phyloP scores from a whole-genome alignment of 129 eudicot genomes.

The Centella asiatica region DNA sequence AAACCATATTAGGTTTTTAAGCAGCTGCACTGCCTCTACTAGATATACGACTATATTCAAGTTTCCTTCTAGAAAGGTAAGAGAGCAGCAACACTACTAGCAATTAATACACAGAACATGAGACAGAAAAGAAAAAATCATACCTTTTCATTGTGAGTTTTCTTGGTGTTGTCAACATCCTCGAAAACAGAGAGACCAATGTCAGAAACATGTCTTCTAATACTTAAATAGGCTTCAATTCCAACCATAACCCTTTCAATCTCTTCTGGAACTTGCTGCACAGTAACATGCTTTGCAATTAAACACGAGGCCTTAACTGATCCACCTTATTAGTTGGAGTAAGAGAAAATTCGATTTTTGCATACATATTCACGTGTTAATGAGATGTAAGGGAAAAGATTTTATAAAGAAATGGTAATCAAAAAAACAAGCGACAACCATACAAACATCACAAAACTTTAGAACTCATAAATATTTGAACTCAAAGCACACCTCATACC shows the following conservation, averaged over 20 bases:
- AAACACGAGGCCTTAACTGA: constrained; percentile 9
- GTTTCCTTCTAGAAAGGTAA: too few relatives aligned
- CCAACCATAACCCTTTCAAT: constrained; percentile 89
- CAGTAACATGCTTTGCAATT: constrained; percentile 9
- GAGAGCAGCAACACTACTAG: too few relatives aligned
- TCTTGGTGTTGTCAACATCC: constrained; percentile 35
- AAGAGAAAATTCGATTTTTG: neutral
- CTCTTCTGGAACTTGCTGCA: constrained; percentile 99
- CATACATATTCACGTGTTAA: too few relatives aligned
- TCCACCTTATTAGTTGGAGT: neutral
- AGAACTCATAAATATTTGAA: neutral
- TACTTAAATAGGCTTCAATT: constrained; percentile 85
- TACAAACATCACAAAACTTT: neutral
- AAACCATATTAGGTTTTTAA: too few relatives aligned
- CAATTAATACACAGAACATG: neutral
- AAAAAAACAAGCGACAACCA: too few relatives aligned
- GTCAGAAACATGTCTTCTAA: constrained; percentile 67
- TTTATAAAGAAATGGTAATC: too few relatives aligned
- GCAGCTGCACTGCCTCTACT: too few relatives aligned
- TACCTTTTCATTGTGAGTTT: constrained; percentile 59
- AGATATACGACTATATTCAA: too few relatives aligned
- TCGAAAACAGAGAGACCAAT: constrained; percentile 65
- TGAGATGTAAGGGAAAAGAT: too few relatives aligned
- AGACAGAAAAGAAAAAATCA: neutral
- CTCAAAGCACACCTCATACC: too few relatives aligned